Evolutionary conservation across 2,329 filamentous ascomycete species (phyloP).

Genomic region (Fusarium euwallaceae): DNA sequence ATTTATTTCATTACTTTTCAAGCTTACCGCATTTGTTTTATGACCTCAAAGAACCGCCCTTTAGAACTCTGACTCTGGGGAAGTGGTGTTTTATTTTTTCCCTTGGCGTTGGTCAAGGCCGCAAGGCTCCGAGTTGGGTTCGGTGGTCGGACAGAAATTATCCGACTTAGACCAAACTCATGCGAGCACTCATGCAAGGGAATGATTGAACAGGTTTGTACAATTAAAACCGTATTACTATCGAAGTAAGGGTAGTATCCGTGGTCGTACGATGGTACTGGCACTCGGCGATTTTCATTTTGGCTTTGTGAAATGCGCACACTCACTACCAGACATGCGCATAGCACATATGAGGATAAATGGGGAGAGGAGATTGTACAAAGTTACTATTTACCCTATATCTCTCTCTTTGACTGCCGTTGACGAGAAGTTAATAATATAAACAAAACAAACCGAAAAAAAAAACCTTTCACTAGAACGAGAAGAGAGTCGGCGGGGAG

Average conservation of each 20-base stretch:
- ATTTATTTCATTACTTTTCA: too few relatives aligned
- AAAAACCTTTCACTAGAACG: too few relatives aligned
- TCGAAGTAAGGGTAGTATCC: neutral
- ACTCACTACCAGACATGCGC: neutral
- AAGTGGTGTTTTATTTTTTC: neutral
- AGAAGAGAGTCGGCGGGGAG: neutral
- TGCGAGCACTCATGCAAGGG: neutral
- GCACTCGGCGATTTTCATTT: neutral
- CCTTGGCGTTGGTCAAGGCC: neutral
- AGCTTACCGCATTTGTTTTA: rapidly evolving
- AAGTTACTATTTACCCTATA: neutral
- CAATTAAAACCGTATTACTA: neutral
- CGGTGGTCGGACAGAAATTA: neutral
- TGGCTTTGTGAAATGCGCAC: neutral
- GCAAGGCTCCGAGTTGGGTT: neutral
- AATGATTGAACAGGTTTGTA: neutral
- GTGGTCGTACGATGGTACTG: neutral
- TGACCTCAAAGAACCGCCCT: too few relatives aligned
- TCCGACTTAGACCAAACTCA: neutral
- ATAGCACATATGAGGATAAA: neutral
- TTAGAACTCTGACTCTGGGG: too few relatives aligned
- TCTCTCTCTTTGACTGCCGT: neutral
- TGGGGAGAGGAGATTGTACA: neutral
- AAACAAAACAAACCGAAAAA: neutral
- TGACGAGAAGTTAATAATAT: too few relatives aligned